Evolutionary conservation across 2,329 filamentous ascomycete genomes (phyloP).

Genomic region (Hymenotorrendiella dingleyae): DNA sequence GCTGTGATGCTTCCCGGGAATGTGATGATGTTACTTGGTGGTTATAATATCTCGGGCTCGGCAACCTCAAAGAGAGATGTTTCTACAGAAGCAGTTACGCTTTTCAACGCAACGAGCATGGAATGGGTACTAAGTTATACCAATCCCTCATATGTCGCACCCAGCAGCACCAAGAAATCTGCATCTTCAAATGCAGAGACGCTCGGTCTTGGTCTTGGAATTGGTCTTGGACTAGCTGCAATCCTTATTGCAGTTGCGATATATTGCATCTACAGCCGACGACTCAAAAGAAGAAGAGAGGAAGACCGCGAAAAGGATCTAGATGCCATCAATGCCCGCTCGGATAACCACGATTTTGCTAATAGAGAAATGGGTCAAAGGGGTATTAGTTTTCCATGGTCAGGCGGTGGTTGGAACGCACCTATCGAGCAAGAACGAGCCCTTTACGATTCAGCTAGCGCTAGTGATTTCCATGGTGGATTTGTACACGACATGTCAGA

Average conservation of each 20-base stretch:
- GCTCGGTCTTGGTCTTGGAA: conserved; percentile 56
- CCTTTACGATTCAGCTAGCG: conserved; percentile 24
- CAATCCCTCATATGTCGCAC: conserved; percentile 34
- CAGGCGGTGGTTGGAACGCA: conserved; percentile 22
- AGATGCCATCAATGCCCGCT: conserved; percentile 41
- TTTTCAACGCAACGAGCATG: conserved; percentile 57
- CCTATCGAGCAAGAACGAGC: conserved; percentile 11
- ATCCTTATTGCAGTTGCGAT: conserved; percentile 41
- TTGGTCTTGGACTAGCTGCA: conserved; percentile 57
- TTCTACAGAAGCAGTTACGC: conserved; percentile 33
- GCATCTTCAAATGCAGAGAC: conserved; percentile 35
- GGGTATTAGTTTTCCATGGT: conserved; percentile 21
- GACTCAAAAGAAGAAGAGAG: conserved; percentile 34
- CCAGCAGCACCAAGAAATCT: conserved; percentile 18
- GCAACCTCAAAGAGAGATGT: conserved; percentile 34
- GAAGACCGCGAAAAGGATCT: conserved; percentile 48
- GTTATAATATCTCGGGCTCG: conserved; percentile 43
- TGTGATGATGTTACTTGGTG: conserved; percentile 62
- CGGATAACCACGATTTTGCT: conserved; percentile 17
- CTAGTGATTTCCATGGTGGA: conserved; percentile 20
- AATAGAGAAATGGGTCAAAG: conserved; percentile 17
- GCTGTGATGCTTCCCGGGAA: conserved; percentile 59
- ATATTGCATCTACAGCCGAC: conserved; percentile 45
- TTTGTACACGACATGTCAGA: conserved; percentile 19
- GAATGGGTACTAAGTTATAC: conserved; percentile 52